phyloP scores from a whole-genome alignment of 2,329 filamentous ascomycete species.

The Cyphellophora europaea region DNA sequence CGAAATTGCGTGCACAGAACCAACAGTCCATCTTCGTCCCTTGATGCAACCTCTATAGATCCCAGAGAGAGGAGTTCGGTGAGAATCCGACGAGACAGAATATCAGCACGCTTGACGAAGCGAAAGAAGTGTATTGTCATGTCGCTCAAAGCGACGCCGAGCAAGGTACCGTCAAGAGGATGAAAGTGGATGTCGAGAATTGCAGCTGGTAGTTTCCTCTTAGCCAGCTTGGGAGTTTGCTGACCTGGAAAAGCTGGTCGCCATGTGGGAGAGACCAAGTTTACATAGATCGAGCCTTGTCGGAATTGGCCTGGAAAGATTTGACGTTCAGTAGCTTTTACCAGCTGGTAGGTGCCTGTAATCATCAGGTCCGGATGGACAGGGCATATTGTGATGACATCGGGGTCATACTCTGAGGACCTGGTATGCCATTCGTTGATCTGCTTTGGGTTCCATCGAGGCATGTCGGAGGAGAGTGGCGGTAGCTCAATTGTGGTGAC shows the following conservation, averaged over 20 bases:
- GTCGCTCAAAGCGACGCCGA: conserved; percentile 72
- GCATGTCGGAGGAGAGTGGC: too few species aligned
- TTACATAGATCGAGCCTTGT: conserved; percentile 12
- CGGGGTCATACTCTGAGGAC: too few species aligned
- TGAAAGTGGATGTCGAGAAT: conserved; percentile 82
- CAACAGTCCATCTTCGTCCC: conserved; percentile 8
- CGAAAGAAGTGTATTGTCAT: conserved; percentile 58
- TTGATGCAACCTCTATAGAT: conserved; percentile 7
- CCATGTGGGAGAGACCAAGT: conserved; percentile 8
- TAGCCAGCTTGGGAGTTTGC: conserved; percentile 10
- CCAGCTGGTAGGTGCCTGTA: conserved; percentile 17
- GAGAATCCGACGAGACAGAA: conserved; percentile 10
- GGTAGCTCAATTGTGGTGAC: too few species aligned
- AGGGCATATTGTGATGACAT: conserved; percentile 14
- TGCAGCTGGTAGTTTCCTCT: conserved; percentile 44
- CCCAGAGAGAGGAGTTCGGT: conserved; percentile 33
- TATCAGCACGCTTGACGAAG: conserved; percentile 12
- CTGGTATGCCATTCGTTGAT: too few species aligned
- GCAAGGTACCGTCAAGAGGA: conserved; percentile 42
- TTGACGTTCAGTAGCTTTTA: conserved; percentile 6
- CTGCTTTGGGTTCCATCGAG: too few species aligned
- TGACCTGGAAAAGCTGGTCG: conserved; percentile 6
- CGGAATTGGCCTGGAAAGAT: conserved; percentile 9
- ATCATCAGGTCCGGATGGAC: conserved; percentile 14
- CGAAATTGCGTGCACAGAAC: conserved; percentile 15